phyloP scores from a whole-genome alignment of 2,329 filamentous ascomycete genomes.

The Arthroderma sp. region DNA sequence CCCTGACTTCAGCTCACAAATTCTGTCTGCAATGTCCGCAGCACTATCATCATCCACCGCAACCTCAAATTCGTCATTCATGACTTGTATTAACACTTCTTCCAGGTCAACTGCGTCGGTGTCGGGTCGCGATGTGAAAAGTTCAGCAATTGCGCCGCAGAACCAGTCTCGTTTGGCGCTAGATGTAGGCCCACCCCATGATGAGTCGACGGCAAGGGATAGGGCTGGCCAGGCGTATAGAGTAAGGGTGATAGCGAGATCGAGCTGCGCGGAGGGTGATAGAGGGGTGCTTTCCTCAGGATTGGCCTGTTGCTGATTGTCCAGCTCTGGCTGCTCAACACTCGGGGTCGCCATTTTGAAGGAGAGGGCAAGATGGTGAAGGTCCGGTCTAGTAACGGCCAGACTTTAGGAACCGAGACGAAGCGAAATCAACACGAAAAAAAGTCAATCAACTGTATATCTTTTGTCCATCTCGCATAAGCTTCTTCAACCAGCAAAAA shows the following conservation, averaged over 20 bases:
- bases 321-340: too few species aligned
- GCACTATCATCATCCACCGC: constrained; percentile 82
- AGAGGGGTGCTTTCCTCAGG: not conserved
- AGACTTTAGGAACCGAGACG: not conserved
- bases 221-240: constrained; percentile 83
- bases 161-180: constrained; percentile 93
- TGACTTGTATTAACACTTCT: constrained; percentile 71
- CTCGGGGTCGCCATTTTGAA: not conserved
- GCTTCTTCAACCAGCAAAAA: too few species aligned
- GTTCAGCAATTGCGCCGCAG: constrained; percentile 70
- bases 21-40: constrained; percentile 56
- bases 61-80: constrained; percentile 92
- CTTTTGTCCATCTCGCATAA: too few species aligned
- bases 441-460: too few species aligned
- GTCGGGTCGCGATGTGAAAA: constrained; percentile 49
- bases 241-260: constrained; percentile 72
- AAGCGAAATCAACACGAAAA: not conserved
- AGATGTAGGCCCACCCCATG: constrained; percentile 75
- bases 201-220: constrained; percentile 70
- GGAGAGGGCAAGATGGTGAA: not conserved
- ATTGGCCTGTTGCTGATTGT: not conserved
- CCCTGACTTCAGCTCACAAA: constrained; percentile 54
- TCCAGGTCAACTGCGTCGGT: constrained; percentile 72
- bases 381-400: too few species aligned
- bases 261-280: constrained; percentile 51